Base-by-base conservation (phyloP, 1,284 basidiomycete genomes). In the Leccinum pseudoinsigne region DNA sequence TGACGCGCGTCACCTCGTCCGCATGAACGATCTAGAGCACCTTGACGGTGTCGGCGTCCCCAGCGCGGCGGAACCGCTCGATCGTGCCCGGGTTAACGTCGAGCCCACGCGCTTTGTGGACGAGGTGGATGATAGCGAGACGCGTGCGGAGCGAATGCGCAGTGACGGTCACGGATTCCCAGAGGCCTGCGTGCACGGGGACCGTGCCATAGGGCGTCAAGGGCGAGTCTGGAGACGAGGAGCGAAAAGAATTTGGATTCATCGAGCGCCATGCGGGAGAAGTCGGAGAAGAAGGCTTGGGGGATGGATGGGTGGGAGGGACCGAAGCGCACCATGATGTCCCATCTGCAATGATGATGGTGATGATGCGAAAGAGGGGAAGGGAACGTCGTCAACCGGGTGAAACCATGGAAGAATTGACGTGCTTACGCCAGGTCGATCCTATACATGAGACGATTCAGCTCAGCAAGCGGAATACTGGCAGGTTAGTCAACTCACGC, bases 41-140 rank as follows among this genome's bases (percentile, higher is more conserved):
- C 16, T 47, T 28, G 40, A 57, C 40, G 5, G 57, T 57, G 26
- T 57, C 57, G 21, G 57, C 16, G 42, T 57, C 28, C 28, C 57
- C 57, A 31, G 38, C 40, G 11, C 57, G 57, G 21, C 57, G 57
- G 45, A 47, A 57, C 18, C 57, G 57, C 28, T 57, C 40, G 57
- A 57, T 57, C n/a, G 57, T 57, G 12, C 40, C 57, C n/a, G 57
- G 57, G 42, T 57, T 58, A 5, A 58, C 42, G 23, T 58, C 57
- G 9, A 58, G 42, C 26, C 42, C 57, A 6, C 42, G 40, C 11
- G 28, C 26, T 14, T 58, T 28, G 26, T 58, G 57, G n/a, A 58
- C 42, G 28, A 47, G 42, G 8, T 58, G 40, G 28, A 31, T 58
- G 26, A 58, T 47, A n/a, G 42, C 40, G 21, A 58, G 57, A 16